Evolutionary conservation across 805 yeast genomes (phyloP), one percentile per base, ranked within the genome.

Genomic region (Spathaspora sp.): DNA sequence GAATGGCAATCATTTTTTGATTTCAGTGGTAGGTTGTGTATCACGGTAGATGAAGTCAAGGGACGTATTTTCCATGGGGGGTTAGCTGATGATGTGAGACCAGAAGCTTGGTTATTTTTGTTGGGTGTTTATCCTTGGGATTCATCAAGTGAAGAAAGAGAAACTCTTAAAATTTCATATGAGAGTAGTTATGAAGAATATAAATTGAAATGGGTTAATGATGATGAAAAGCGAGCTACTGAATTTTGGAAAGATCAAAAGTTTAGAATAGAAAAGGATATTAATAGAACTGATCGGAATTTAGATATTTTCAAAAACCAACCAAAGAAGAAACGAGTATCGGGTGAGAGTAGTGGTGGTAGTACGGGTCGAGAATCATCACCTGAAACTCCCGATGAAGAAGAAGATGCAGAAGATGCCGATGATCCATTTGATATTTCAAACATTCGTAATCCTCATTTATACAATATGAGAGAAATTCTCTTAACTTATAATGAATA

Each of bases 1-100:
- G 96, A 91, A 69, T 93, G 99, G 99, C 76, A 80, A 10, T 80
- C 87, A 1, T 86, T 86, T 58, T 94, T 94, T 63, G 97, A 94
- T 64, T 72, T 76, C 45, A 70, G 81, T 31, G 99, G 99, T 0
- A 70, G 91, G 49, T 75, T 93, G 28, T 72, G 76, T 23, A 68
- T 91, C 19, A 92, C 98, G 0, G 82, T 78, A 1, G 73, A 78
- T 54, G 98, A 94, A 63, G 86, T 93, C 10, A 85, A 88, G 63
- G 88, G 83, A 50, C 75, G 90, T 23, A 81, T 94, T 1, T 94
- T 94, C 70, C 98, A 94, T 68, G 97, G 97, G 2, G 97, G 97
- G 0, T 68, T 92, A 4, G 78, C 79, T 1, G 69, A 75, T 5
- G 64, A 67, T 3, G 77, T 85, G 1, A 75, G 97, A 55, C 72